A percentile compares a stretch with the other conserved stretches of the same genome.
Evolutionary conservation across 495 filamentous ascomycete genomes (phyloP).

Genomic region (Neurospora africana): DNA sequence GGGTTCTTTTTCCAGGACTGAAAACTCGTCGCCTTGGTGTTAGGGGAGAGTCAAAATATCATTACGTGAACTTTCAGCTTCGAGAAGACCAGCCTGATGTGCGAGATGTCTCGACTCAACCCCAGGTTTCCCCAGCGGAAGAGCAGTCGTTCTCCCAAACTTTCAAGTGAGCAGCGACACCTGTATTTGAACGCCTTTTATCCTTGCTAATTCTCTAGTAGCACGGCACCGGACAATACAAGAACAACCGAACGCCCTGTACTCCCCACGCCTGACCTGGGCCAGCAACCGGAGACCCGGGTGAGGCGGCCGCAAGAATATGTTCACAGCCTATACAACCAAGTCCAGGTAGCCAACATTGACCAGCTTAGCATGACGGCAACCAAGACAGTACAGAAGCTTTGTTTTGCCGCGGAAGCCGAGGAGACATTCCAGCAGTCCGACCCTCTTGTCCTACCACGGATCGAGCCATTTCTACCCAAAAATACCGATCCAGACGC

Average conservation of each 20-base stretch:
- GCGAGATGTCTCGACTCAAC: conserved; percentile 24
- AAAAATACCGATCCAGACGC: conserved; percentile 67
- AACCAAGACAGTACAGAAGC: conserved; percentile 51
- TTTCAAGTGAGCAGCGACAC: conserved; percentile 25
- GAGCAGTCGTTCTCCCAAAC: conserved; percentile 26
- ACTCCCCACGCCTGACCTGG: conserved; percentile 53
- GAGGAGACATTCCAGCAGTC: conserved; percentile 43
- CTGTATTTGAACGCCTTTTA: neutral
- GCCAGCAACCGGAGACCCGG: conserved; percentile 20
- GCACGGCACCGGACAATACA: conserved; percentile 16
- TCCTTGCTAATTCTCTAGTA: conserved; percentile 5
- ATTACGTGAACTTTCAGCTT: conserved; percentile 82
- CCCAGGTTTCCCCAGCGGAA: conserved; percentile 29
- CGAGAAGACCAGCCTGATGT: conserved; percentile 48
- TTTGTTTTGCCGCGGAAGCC: conserved; percentile 52
- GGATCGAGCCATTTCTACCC: conserved; percentile 67
- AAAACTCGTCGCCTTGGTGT: conserved; percentile 87
- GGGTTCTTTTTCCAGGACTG: conserved; percentile 89
- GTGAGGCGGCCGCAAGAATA: conserved; percentile 19
- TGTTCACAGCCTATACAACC: conserved; percentile 39
- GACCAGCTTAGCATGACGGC: conserved; percentile 35
- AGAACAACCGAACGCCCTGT: conserved; percentile 47
- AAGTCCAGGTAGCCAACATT: conserved; percentile 33
- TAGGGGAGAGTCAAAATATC: conserved; percentile 95
- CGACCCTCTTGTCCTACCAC: conserved; percentile 64